Base-by-base conservation (phyloP, 345 rosid species). In the Mercurialis annua region DNA sequence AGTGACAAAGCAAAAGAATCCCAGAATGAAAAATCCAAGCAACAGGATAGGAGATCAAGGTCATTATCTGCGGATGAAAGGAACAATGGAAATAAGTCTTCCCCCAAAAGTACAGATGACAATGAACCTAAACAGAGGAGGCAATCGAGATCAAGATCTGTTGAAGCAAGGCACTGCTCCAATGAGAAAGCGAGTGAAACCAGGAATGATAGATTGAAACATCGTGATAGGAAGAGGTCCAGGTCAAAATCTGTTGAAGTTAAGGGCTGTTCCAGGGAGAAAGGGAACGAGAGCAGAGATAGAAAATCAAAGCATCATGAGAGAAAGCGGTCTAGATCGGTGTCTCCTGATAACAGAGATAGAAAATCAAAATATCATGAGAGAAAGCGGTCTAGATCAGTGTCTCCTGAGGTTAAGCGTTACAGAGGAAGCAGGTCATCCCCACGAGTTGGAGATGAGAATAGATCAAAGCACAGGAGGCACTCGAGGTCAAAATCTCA, bases 211-310 rank as follows among this genome's bases (percentile, higher is more conserved):
- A 89, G 73, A 43, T 67, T 53, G 40, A 84, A 76, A 76, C 78
- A 76, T 71, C 81, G 60, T 73, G 83, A 31, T 69, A 76, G 78
- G 71, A 85, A 82, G 79, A 85, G 84, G 51, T 90, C 98, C 49
- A 80, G 88, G 77, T 91, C 96, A 60, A 78, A 80, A 66, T 91
- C 93, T 76, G 64, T 75, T 47, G 93, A 91, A 72, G 80, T 68
- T 78, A 81, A 77, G 70, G 80, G 62, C 51, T 66, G 50, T 40
- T 62, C 73, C 44, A 71, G 53, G 64, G 88, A 81, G 77, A 86
- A 80, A 63, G 70, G 73, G 62, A 74, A 69, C 56, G 79, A 71
- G 66, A 78, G 74, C 62, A 79, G 81, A 72, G 85, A 82, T 68
- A 84, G 56, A 70, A 83, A 73, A 72, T 77, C 89, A 59, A 89